Evolutionary conservation across 352 stramenopile species (phyloP).

Genomic region (Ophiocytium majus): DNA sequence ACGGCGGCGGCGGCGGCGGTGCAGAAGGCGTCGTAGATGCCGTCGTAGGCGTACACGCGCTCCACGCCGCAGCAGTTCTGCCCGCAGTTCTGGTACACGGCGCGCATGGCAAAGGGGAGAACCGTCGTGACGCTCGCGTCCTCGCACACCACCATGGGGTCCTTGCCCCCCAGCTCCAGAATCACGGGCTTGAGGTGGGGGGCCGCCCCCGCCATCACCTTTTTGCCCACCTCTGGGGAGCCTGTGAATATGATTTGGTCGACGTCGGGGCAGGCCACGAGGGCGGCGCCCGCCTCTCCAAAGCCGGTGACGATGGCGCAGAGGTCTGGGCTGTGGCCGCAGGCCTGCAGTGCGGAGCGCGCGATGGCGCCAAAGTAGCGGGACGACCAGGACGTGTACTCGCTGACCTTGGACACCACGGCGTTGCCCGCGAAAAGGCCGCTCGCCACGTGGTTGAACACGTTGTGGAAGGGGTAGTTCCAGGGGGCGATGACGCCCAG

Average conservation of each 20-base stretch:
- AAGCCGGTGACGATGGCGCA: constrained; percentile 63
- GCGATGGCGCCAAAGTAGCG: constrained; percentile 69
- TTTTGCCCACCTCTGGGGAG: constrained; percentile 71
- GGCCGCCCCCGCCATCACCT: constrained; percentile 71
- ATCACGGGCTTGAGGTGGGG: constrained; percentile 80
- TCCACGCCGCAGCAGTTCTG: constrained; percentile 84
- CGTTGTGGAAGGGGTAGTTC: constrained; percentile 85
- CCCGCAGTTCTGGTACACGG: constrained; percentile 78
- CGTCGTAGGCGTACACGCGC: constrained; percentile 78
- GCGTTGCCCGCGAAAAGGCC: constrained; percentile 79
- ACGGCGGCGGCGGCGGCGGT: background rate
- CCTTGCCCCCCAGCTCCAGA: constrained; percentile 81
- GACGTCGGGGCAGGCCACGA: constrained; percentile 69
- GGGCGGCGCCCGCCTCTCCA: constrained; percentile 70
- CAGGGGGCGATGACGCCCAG: constrained; percentile 79
- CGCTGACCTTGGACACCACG: constrained; percentile 78
- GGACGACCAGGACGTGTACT: constrained; percentile 76
- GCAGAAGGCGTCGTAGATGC: constrained; percentile 66
- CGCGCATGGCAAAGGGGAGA: constrained; percentile 73
- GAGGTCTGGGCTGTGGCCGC: constrained; percentile 73
- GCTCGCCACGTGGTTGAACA: constrained; percentile 82
- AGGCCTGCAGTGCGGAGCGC: constrained; percentile 63
- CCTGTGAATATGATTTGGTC: constrained; percentile 87
- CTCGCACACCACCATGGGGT: constrained; percentile 75
- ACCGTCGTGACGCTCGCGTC: constrained; percentile 68